Conservation (phyloP, 257 asterid genomes). For the Coffea eugenioides region DNA sequence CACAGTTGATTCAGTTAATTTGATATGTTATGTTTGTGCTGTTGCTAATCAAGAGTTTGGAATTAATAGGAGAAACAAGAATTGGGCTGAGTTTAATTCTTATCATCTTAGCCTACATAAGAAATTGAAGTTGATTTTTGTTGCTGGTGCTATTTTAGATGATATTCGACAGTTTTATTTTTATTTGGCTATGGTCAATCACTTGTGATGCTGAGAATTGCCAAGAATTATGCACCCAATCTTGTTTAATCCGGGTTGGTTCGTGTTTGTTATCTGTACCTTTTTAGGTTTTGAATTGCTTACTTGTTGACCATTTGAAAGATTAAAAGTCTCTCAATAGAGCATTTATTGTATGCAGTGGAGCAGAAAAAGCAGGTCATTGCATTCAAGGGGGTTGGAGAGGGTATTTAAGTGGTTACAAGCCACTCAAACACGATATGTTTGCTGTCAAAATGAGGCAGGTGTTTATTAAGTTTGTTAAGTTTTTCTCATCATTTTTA, state of each 20-base stretch:
- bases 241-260: background rate
- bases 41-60: background rate
- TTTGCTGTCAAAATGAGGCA: constrained; percentile 52
- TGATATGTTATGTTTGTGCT: background rate
- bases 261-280: background rate
- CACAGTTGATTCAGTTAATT: background rate
- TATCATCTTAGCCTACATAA: background rate
- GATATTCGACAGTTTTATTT: background rate
- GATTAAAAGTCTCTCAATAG: background rate
- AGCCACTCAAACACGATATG: constrained; percentile 49
- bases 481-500: background rate
- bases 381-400: constrained; percentile 84
- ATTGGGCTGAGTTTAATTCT: background rate
- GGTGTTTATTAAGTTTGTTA: constrained; percentile 40
- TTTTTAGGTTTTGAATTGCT: background rate
- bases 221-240: background rate
- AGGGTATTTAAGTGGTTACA: constrained; percentile 74
- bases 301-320: constrained; percentile 1
- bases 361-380: constrained; percentile 80
- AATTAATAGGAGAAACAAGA: background rate
- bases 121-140: background rate
- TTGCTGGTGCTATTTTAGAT: background rate
- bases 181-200: background rate
- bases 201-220: constrained; percentile 8
- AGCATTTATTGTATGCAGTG: constrained; percentile 47